A percentile compares a stretch with the other conserved stretches of the same genome.
These are phyloP conservation scores for Brasilioporus rufonigricans DNA, from an alignment of 768 basidiomycete genomes.

Conservation along the genomic window DNA sequence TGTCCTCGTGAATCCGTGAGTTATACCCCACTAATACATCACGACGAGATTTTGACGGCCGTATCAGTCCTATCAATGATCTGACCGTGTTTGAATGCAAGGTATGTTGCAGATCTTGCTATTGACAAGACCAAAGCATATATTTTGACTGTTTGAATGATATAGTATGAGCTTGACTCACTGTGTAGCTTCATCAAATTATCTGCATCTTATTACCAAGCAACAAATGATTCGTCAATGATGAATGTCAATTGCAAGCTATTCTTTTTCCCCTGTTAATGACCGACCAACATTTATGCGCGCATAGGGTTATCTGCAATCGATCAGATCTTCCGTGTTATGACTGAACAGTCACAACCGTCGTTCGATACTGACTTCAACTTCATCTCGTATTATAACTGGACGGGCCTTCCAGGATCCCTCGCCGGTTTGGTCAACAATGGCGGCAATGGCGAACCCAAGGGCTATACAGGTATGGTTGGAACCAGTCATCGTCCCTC, in stretches of 20 bases:
- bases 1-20: constrained; percentile 74
- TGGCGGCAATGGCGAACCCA: constrained; percentile 72
- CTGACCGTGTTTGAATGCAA: constrained; percentile 82
- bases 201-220: constrained; percentile 67
- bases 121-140: background rate
- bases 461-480: constrained; percentile 68
- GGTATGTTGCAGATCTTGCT: constrained; percentile 33
- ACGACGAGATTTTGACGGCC: background rate
- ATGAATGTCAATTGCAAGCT: constrained; percentile 65
- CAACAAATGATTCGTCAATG: constrained; percentile 69
- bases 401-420: constrained; percentile 66
- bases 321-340: constrained; percentile 70
- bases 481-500: constrained; percentile 78
- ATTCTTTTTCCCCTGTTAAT: background rate
- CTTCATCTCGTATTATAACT: constrained; percentile 76
- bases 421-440: constrained; percentile 64
- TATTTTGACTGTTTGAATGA: background rate
- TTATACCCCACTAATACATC: constrained; percentile 1
- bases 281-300: background rate
- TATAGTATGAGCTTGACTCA: constrained; percentile 76
- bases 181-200: constrained; percentile 78
- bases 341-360: constrained; percentile 71
- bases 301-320: constrained; percentile 62
- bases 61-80: constrained; percentile 59
- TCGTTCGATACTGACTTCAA: constrained; percentile 71